phyloP scores from a whole-genome alignment of 23 red algal genomes.

The Gracilaria domingensis region DNA sequence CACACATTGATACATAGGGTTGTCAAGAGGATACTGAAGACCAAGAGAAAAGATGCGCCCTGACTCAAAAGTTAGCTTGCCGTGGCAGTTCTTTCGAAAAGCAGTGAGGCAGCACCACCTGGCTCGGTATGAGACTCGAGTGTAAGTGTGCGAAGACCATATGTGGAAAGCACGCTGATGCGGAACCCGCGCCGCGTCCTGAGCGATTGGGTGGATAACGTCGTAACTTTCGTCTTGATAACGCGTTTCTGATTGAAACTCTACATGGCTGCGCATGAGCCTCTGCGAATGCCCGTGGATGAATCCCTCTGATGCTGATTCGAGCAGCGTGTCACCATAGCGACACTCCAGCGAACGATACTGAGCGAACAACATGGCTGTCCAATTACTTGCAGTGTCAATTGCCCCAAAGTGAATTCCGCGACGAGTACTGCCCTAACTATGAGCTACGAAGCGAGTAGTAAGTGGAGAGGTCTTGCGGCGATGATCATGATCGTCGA shows the following conservation, averaged over 20 bases:
- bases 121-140: slow-evolving; percentile 68
- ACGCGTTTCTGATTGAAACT: not conserved
- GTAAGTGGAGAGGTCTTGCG: too few species aligned
- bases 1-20: slow-evolving; percentile 66
- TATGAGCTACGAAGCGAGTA: too few species aligned
- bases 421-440: too few species aligned
- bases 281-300: too few species aligned
- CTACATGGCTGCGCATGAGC: not conserved
- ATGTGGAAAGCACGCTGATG: slow-evolving; percentile 70
- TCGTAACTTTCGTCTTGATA: slow-evolving; percentile 43
- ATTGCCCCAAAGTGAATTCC: too few species aligned
- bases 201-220: slow-evolving; percentile 72
- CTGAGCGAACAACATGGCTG: too few species aligned
- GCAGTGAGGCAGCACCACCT: slow-evolving; percentile 78
- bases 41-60: slow-evolving; percentile 71
- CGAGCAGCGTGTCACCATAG: not conserved
- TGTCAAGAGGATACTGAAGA: slow-evolving; percentile 43
- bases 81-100: slow-evolving; percentile 46
- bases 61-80: slow-evolving; percentile 61
- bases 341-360: not conserved
- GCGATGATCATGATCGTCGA: too few species aligned
- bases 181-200: slow-evolving; percentile 63
- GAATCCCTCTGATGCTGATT: not conserved
- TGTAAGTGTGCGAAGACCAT: slow-evolving; percentile 42
- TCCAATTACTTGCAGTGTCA: too few species aligned